These are phyloP conservation scores for Xylaria telfairii DNA, from an alignment of 495 filamentous ascomycete species.

Conservation along the genomic window DNA sequence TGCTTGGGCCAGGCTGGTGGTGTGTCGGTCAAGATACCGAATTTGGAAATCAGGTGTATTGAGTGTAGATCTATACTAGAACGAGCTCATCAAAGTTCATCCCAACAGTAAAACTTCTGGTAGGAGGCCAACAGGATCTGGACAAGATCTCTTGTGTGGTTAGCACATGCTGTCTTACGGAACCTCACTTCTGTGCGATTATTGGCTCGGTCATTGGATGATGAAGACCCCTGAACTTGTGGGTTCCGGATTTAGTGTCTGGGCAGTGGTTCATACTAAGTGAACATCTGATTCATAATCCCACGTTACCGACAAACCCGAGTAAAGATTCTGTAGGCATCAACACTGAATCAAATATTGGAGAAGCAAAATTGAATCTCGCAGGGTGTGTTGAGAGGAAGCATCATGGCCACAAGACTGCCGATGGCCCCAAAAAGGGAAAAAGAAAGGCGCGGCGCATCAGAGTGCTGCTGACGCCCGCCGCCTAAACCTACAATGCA, in stretches of 20 bases:
- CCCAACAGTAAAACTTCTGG: neutral
- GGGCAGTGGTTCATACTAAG: neutral
- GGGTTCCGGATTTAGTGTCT: constrained; percentile 1
- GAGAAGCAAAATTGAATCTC: neutral
- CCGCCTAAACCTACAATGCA: constrained; percentile 9
- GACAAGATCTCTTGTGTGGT: constrained; percentile 4
- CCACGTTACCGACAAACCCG: constrained; percentile 10
- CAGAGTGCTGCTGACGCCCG: constrained; percentile 8
- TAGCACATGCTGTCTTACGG: constrained; percentile 3
- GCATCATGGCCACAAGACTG: neutral
- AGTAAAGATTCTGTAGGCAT: neutral
- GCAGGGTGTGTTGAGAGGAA: neutral
- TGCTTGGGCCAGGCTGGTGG: neutral
- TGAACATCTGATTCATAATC: neutral
- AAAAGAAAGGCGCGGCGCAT: neutral
- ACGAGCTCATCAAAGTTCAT: constrained; percentile 6
- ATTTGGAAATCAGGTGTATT: neutral
- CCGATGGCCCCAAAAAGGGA: neutral
- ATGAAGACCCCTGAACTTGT: constrained; percentile 15
- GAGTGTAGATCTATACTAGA: constrained; percentile 5
- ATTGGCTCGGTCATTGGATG: constrained; percentile 1
- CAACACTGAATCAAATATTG: neutral
- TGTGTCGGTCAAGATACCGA: neutral
- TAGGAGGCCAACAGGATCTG: neutral
- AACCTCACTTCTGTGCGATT: constrained; percentile 13